Evolutionary conservation across 2,329 filamentous ascomycete species (phyloP), one percentile per base, ranked within the genome.

Genomic region (Monosporascus cannonballus): DNA sequence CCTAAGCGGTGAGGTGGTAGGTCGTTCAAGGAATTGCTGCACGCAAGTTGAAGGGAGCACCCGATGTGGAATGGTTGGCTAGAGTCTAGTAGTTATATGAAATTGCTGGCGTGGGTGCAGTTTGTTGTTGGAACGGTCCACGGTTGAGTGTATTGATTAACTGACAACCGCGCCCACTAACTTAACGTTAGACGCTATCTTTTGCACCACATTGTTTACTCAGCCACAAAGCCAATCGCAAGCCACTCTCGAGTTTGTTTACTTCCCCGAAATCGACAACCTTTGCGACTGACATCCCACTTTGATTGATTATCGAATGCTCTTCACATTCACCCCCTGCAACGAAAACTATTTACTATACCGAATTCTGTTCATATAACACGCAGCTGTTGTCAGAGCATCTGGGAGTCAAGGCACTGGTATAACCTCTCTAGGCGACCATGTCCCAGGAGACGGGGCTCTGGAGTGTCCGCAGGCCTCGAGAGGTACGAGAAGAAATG

Each of bases 401-500:
- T n/a, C 49, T 36, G 6, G 30, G 11, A 34, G 30, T 3, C 30
- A 5, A 34, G 30, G 5, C 30, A 14, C 30, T 34, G 11, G 30
- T 34, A 34, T 51, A 53, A n/a, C 8, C 14, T 17, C 9, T 17
- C n/a, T 25, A 14, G 22, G 20, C 53, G 70, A 77, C 56, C 66
- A 95, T 95, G 90, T 90, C 90, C 74, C 89, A 94, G 75, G 90
- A 95, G 66, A 84, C 85, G 56, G 89, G 88, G 66, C 78, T 94
- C 67, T 96, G 93, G 81, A 96, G 91, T 67, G 90, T 95, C 69
- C 90, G 90, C 73, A 87, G 92, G 67, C 88, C 89, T 62, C 84
- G 93, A 79, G 92, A 96, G 81, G 91, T 95, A 78, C 69, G 81
- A 70, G 58, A 49, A 24, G 45, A 49, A 51, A 51, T 52, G 51